phyloP scores from a whole-genome alignment of 2,329 filamentous ascomycete species.

The Fusarium miscanthi region DNA sequence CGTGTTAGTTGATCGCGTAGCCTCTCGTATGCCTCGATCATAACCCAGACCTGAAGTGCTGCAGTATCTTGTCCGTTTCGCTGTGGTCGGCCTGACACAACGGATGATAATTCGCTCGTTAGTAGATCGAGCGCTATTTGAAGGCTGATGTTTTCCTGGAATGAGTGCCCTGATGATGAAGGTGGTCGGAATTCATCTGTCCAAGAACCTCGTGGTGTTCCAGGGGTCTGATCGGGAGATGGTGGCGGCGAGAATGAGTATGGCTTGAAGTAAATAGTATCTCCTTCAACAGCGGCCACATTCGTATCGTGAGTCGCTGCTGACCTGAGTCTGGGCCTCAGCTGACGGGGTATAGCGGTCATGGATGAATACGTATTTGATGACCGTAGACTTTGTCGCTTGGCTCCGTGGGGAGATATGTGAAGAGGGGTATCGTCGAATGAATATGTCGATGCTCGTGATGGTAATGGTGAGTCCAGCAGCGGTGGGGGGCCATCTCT shows the following conservation, averaged over 20 bases:
- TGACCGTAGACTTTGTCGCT: slow-evolving; percentile 16
- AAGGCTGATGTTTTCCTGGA: slow-evolving; percentile 55
- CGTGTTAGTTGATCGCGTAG: slow-evolving; percentile 59
- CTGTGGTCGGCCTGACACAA: slow-evolving; percentile 46
- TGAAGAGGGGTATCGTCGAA: slow-evolving; percentile 27
- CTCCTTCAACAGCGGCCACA: slow-evolving; percentile 60
- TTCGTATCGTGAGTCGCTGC: slow-evolving; percentile 59
- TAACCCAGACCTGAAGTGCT: slow-evolving; percentile 64
- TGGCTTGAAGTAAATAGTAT: slow-evolving; percentile 60
- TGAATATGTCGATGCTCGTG: slow-evolving; percentile 16
- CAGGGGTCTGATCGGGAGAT: slow-evolving; percentile 42
- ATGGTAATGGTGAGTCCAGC: slow-evolving; percentile 44
- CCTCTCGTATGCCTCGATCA: slow-evolving; percentile 69
- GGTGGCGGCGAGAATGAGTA: slow-evolving; percentile 54
- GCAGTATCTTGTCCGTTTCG: slow-evolving; percentile 51
- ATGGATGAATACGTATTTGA: slow-evolving; percentile 30
- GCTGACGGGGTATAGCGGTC: slow-evolving; percentile 39
- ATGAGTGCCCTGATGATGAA: slow-evolving; percentile 29
- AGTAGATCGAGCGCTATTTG: slow-evolving; percentile 64
- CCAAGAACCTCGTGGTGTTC: slow-evolving; percentile 19
- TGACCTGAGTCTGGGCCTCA: slow-evolving; percentile 42
- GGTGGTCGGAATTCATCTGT: slow-evolving; percentile 25
- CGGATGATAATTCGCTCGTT: slow-evolving; percentile 60
- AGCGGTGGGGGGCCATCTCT: slow-evolving; percentile 50
- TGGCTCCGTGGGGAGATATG: slow-evolving; percentile 23